A percentile compares a stretch with the other conserved stretches of the same genome.
These are phyloP conservation scores for Abrus precatorius DNA, from an alignment of 306 rosid species.

Conservation along the genomic window DNA sequence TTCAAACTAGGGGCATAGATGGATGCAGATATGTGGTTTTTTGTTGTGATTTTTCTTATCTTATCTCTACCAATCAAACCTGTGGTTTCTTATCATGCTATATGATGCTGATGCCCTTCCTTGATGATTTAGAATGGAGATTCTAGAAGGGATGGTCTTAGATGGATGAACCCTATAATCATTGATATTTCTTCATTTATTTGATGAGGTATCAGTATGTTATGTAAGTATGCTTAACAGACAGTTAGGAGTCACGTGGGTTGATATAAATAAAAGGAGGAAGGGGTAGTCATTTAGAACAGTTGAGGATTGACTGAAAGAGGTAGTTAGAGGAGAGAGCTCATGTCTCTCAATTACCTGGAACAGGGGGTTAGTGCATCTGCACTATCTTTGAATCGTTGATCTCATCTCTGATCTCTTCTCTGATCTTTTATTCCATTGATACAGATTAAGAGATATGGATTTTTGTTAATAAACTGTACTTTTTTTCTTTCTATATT, in stretches of 20 bases:
- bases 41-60: conserved; percentile 12
- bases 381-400: background rate
- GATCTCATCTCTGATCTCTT: background rate
- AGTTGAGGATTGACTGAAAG: background rate
- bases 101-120: conserved; percentile 22
- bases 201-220: background rate
- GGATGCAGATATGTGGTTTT: too few species aligned
- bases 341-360: background rate
- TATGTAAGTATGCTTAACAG: background rate
- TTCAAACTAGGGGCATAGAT: background rate
- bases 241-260: background rate
- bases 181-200: conserved; percentile 24
- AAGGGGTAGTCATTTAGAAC: background rate
- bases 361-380: background rate
- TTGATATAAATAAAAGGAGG: background rate
- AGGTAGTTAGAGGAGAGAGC: background rate
- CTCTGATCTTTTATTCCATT: background rate
- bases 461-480: background rate
- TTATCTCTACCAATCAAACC: background rate
- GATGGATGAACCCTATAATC: conserved; percentile 5
- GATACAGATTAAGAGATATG: background rate
- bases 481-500: background rate
- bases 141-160: background rate
- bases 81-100: conserved; percentile 24
- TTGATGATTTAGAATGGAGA: conserved; percentile 30